Evolutionary conservation across 2,329 filamentous ascomycete species (phyloP).

Genomic region (Stagonosporopsis tanaceti): DNA sequence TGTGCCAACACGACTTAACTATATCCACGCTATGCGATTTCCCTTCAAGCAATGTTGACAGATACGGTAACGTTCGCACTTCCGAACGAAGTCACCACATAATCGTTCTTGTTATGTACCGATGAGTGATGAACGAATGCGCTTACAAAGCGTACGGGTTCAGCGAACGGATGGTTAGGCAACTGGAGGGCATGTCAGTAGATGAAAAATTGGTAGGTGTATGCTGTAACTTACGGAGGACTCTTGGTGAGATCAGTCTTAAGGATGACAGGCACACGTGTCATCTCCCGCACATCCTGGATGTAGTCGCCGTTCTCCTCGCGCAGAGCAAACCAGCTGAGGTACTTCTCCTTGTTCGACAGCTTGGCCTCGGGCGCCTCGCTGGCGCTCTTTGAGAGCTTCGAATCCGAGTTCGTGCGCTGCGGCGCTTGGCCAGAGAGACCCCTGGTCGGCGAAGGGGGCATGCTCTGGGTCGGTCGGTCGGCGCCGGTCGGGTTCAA

Average conservation of each 20-base stretch:
- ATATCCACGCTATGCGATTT: slow-evolving; percentile 46
- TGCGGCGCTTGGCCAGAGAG: slow-evolving; percentile 75
- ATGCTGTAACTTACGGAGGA: slow-evolving; percentile 81
- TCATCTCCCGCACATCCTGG: slow-evolving; percentile 98
- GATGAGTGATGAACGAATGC: slow-evolving; percentile 2
- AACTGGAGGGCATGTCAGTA: slow-evolving; percentile 59
- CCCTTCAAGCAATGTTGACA: slow-evolving; percentile 38
- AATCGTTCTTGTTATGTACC: slow-evolving; percentile 1
- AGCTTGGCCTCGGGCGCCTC: slow-evolving; percentile 81
- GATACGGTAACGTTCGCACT: slow-evolving; percentile 2
- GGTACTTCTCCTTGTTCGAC: slow-evolving; percentile 95
- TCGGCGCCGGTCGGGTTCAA: slow-evolving; percentile 71
- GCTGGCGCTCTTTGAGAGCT: slow-evolving; percentile 72
- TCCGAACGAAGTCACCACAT: slow-evolving; percentile 4
- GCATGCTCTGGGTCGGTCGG: slow-evolving; percentile 93
- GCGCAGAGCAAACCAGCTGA: slow-evolving; percentile 85
- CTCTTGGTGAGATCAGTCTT: slow-evolving; percentile 99
- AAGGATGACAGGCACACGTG: slow-evolving; percentile 92
- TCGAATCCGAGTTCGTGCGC: slow-evolving; percentile 93
- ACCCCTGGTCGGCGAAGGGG: slow-evolving; percentile 85
- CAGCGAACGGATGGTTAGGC: slow-evolving; percentile 82
- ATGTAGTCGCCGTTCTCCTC: slow-evolving; percentile 96
- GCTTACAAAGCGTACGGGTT: slow-evolving; percentile 74
- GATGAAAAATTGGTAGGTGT: not conserved
- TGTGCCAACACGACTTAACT: slow-evolving; percentile 30